A percentile compares a stretch with the other conserved stretches of the same genome.
Evolutionary conservation across 805 yeast species (phyloP).

Genomic region (Teunomyces pallodes): DNA sequence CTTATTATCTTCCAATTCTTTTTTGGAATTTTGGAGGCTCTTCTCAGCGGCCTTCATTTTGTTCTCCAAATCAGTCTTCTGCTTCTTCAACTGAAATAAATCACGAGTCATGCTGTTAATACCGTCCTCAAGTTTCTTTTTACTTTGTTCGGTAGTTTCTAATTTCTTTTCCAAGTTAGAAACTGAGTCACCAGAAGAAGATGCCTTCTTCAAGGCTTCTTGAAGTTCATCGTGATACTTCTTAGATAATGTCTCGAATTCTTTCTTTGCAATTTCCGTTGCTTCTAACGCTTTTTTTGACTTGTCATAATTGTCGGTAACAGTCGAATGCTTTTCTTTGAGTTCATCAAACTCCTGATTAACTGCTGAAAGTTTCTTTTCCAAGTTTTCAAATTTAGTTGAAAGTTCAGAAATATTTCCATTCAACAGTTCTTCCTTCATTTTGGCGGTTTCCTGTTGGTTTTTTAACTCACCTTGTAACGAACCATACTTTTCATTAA

Average conservation of each 20-base stretch:
- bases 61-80: conserved; percentile 51
- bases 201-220: conserved; percentile 25
- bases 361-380: conserved; percentile 9
- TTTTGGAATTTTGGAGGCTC: conserved; percentile 28
- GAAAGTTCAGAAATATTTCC: conserved; percentile 15
- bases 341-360: conserved; percentile 34
- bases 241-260: conserved; percentile 29
- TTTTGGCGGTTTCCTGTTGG: conserved; percentile 16
- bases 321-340: conserved; percentile 16
- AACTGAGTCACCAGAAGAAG: conserved; percentile 21
- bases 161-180: conserved; percentile 32
- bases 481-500: conserved; percentile 35
- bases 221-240: conserved; percentile 31
- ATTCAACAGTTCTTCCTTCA: conserved; percentile 18
- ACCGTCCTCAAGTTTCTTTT: conserved; percentile 75
- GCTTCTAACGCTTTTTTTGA: conserved; percentile 19
- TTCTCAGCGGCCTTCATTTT: conserved; percentile 43
- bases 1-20: conserved; percentile 33
- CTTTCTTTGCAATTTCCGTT: conserved; percentile 19
- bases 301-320: conserved; percentile 17
- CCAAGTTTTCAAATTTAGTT: conserved; percentile 21
- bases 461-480: conserved; percentile 22
- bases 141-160: conserved; percentile 37
- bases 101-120: conserved; percentile 89
- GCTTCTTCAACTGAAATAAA: conserved; percentile 60